Base-by-base conservation (phyloP, 768 basidiomycete genomes). In the Punctularia strigosozonata region DNA sequence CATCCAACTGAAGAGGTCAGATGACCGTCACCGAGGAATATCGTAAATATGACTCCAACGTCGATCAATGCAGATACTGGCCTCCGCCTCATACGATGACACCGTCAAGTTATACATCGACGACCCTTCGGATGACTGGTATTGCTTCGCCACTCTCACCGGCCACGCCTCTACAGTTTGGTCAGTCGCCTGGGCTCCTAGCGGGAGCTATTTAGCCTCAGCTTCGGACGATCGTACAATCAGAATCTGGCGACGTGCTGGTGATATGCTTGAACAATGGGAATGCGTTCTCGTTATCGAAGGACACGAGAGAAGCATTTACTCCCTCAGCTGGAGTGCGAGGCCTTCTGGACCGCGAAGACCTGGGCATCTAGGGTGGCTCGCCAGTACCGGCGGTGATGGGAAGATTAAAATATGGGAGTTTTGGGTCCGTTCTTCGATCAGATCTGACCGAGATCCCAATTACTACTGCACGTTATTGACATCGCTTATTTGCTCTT, bases 1-100 rank as follows among this genome's bases (percentile, higher is more conserved):
- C 90, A 98, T 62, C 94, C 95, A 5, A 72, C 64, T 4, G 91
- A 97, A 64, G 92, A 98, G 78, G 89, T 89, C 52, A 47, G 62
- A 21, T 40, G 34, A 42, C 14, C 22, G 18, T 18, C n/a, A 17
- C 22, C 26, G 8, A 30, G 13, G 25, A 30, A 45, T 19, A 37
- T 36, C 33, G 20, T 36, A 32, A 30, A 40, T 26, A 45, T 39
- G 36, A 45, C 43, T 45, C 32, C 47, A 49, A 45, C 36, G n/a
- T n/a, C n/a, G n/a, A 43, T 35, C 47, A 55, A 50, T 43, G 51
- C 59, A 94, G 86, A 88, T 97, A 45, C 78, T 99, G 39, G 94
- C 94, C 20, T 97, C 94, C 2, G 87, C 78, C 3, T 97, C 94
- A 0, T 99, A 98, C 61, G 95, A 99, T 53, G 92, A 97, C 49